Percentiles rank a stretch among this genome's conserved stretches.
These are phyloP conservation scores for Hippophae gyantsensis DNA, from an alignment of 306 rosid species.

Conservation along the genomic window DNA sequence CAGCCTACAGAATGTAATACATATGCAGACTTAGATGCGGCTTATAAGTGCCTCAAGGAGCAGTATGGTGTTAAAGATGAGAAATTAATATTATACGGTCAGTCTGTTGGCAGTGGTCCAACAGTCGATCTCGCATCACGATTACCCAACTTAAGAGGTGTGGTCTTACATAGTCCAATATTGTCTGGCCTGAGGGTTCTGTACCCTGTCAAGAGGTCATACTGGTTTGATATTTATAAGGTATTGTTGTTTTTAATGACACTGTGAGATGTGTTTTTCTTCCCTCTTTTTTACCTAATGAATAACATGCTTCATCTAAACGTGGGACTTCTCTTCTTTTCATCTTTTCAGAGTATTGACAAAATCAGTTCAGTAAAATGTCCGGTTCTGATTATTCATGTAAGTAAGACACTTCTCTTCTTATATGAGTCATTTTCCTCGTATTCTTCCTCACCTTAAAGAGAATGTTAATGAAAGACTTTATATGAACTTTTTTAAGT, in stretches of 20 bases:
- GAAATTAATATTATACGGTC: conserved; percentile 81
- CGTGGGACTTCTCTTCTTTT: conserved; percentile 10
- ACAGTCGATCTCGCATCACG: conserved; percentile 87
- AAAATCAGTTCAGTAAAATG: conserved; percentile 62
- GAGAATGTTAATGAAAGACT: too few relatives aligned
- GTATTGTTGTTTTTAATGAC: conserved; percentile 17
- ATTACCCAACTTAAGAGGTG: conserved; percentile 61
- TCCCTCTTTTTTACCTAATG: conserved; percentile 14
- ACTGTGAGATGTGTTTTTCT: not conserved
- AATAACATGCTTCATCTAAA: conserved; percentile 7
- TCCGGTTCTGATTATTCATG: conserved; percentile 84
- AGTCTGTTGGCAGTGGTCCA: conserved; percentile 95
- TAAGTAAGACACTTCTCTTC: conserved; percentile 32
- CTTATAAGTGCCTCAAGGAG: conserved; percentile 81
- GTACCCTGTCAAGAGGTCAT: conserved; percentile 81
- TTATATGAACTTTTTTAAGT: too few relatives aligned
- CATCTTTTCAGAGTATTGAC: conserved; percentile 63
- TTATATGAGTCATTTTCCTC: not conserved
- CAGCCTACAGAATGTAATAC: conserved; percentile 94
- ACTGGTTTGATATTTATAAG: conserved; percentile 95
- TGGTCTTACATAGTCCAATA: conserved; percentile 85
- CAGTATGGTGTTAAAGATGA: conserved; percentile 73
- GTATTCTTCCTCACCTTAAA: not conserved
- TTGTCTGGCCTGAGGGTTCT: conserved; percentile 83
- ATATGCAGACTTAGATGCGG: conserved; percentile 87